Percentiles rank a stretch among this genome's conserved stretches.
phyloP scores from a whole-genome alignment of 495 filamentous ascomycete genomes.

The Tetracladium marchalianum region DNA sequence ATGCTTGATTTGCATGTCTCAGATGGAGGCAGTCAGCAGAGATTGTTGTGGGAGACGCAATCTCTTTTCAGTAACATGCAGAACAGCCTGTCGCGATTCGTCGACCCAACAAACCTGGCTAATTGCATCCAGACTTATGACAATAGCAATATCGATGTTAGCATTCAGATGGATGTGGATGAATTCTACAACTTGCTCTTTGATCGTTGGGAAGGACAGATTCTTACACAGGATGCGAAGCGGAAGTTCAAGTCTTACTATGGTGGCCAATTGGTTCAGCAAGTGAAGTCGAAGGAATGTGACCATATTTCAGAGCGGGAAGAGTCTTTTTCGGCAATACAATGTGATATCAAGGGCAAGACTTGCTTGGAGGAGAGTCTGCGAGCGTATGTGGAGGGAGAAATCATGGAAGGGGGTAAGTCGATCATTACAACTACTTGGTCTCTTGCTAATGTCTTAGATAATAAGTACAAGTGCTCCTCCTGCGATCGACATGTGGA shows the following conservation, averaged over 20 bases:
- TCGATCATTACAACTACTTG: conserved; percentile 3
- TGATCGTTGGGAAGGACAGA: conserved; percentile 81
- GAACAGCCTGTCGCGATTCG: conserved; percentile 57
- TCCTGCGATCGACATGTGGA: conserved; percentile 84
- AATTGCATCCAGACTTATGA: conserved; percentile 73
- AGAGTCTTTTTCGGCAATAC: conserved; percentile 90
- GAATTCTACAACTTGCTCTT: conserved; percentile 94
- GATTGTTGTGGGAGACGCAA: conserved; percentile 66
- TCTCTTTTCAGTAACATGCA: conserved; percentile 81
- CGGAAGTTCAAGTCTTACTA: conserved; percentile 75
- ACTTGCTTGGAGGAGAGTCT: conserved; percentile 74
- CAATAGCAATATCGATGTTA: conserved; percentile 73
- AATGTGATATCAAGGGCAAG: conserved; percentile 96
- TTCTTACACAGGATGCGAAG: conserved; percentile 56
- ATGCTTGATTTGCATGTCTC: conserved; percentile 54
- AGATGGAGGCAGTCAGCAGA: conserved; percentile 48
- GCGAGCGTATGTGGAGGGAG: conserved; percentile 87
- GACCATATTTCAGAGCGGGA: conserved; percentile 81
- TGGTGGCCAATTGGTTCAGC: conserved; percentile 84
- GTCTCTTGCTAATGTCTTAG: conserved; percentile 8
- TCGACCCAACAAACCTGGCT: conserved; percentile 66
- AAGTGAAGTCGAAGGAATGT: conserved; percentile 92
- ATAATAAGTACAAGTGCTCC: conserved; percentile 97
- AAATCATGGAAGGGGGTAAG: conserved; percentile 88
- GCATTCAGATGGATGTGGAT: conserved; percentile 93